Conservation (phyloP, 768 basidiomycete genomes). For the Boletus edulis region DNA sequence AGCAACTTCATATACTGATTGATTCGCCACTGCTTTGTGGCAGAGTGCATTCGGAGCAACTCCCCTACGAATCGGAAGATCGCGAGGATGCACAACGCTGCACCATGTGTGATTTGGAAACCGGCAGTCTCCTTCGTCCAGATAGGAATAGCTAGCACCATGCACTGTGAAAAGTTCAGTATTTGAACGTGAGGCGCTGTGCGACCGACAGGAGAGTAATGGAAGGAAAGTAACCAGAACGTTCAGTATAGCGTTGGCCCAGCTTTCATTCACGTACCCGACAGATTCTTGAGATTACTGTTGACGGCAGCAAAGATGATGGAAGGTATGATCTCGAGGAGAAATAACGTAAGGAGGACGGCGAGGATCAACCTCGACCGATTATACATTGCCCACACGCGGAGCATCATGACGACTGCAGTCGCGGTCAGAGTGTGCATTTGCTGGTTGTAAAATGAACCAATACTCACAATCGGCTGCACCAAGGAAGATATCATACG, state of each 20-base stretch:
- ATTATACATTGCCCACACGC: too few species aligned
- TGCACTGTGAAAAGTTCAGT: too few species aligned
- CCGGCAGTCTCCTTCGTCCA: not conserved
- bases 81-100: not conserved
- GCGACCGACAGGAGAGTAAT: too few species aligned
- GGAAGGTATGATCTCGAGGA: not conserved
- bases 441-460: too few species aligned
- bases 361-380: too few species aligned
- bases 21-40: not conserved
- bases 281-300: not conserved
- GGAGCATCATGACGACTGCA: not conserved
- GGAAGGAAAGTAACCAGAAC: too few species aligned
- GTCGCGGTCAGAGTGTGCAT: not conserved
- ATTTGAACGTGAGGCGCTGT: too few species aligned
- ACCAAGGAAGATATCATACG: not conserved
- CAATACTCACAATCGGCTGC: constrained; percentile 6
- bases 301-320: not conserved
- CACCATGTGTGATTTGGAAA: not conserved
- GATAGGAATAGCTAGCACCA: too few species aligned
- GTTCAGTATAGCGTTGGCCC: too few species aligned
- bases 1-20: not conserved
- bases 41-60: not conserved
- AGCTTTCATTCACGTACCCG: not conserved
- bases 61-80: not conserved
- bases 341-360: not conserved